Percentiles rank a stretch among this genome's conserved stretches.
phyloP scores from a whole-genome alignment of 345 rosid genomes.

The Boechera retrofracta region DNA sequence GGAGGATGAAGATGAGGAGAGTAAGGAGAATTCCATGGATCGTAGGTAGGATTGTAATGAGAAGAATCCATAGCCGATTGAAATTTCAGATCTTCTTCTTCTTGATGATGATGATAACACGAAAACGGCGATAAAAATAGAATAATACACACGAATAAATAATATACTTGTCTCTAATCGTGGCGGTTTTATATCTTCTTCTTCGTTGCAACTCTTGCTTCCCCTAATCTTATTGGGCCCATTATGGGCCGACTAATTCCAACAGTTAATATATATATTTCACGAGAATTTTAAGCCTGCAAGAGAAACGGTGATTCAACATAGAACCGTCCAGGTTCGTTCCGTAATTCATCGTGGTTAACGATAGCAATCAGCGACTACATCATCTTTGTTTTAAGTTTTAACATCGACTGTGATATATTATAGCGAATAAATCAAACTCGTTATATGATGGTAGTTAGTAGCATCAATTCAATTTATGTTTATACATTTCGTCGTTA shows the following conservation, averaged over 20 bases:
- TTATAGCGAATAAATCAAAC: too few species aligned
- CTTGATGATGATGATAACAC: neutral
- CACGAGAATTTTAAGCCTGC: too few species aligned
- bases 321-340: too few species aligned
- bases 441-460: too few species aligned
- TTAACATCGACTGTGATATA: too few species aligned
- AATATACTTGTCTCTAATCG: neutral
- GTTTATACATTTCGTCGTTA: too few species aligned
- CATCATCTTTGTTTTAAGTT: too few species aligned
- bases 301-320: too few species aligned
- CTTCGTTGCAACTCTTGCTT: neutral
- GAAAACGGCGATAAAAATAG: constrained; percentile 23
- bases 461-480: too few species aligned
- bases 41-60: constrained; percentile 46
- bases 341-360: too few species aligned
- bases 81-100: constrained; percentile 20
- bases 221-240: constrained; percentile 22
- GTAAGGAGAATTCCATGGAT: constrained; percentile 52
- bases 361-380: too few species aligned
- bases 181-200: constrained; percentile 13
- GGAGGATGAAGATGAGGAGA: constrained; percentile 49
- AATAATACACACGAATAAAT: neutral
- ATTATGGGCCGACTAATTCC: neutral
- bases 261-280: too few species aligned
- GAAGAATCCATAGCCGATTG: constrained; percentile 57